These are phyloP conservation scores for Xylariaceae sp. DNA, from an alignment of 2,329 filamentous ascomycete species.

Conservation along the genomic window DNA sequence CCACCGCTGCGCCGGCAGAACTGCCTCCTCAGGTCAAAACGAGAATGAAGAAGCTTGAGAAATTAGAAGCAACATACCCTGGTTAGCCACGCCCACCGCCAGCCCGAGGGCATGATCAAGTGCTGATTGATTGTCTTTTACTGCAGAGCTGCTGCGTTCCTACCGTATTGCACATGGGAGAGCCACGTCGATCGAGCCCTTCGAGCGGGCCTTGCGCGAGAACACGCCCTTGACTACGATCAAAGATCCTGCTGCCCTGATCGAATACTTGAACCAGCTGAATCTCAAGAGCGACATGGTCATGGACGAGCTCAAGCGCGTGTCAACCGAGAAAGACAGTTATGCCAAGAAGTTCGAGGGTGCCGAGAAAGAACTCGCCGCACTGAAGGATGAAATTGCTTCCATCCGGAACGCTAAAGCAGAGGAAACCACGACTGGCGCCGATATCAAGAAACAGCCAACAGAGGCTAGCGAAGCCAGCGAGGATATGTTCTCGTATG, in stretches of 20 bases:
- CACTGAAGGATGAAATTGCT: slow-evolving; percentile 57
- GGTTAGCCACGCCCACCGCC: too few species aligned
- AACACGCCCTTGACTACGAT: slow-evolving; percentile 89
- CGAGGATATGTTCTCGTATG: slow-evolving; percentile 88
- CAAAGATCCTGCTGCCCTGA: slow-evolving; percentile 70
- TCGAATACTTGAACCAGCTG: slow-evolving; percentile 85
- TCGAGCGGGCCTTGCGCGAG: slow-evolving; percentile 84
- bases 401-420: slow-evolving; percentile 32
- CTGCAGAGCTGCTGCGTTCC: slow-evolving; percentile 73
- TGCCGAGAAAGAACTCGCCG: slow-evolving; percentile 53
- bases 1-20: slow-evolving; percentile 34
- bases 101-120: too few species aligned
- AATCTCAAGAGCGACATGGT: slow-evolving; percentile 86
- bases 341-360: slow-evolving; percentile 71
- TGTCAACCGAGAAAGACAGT: slow-evolving; percentile 73
- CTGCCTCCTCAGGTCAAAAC: slow-evolving; percentile 66
- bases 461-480: slow-evolving; percentile 28
- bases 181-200: slow-evolving; percentile 81
- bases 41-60: slow-evolving; percentile 80
- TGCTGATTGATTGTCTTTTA: neutral
- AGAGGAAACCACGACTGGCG: slow-evolving; percentile 6
- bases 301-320: slow-evolving; percentile 83
- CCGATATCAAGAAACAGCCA: slow-evolving; percentile 33
- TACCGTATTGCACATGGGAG: slow-evolving; percentile 87
- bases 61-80: slow-evolving; percentile 78